A percentile compares a stretch with the other conserved stretches of the same genome.
phyloP scores from a whole-genome alignment of 306 rosid species.

The Acacia acuminata region DNA sequence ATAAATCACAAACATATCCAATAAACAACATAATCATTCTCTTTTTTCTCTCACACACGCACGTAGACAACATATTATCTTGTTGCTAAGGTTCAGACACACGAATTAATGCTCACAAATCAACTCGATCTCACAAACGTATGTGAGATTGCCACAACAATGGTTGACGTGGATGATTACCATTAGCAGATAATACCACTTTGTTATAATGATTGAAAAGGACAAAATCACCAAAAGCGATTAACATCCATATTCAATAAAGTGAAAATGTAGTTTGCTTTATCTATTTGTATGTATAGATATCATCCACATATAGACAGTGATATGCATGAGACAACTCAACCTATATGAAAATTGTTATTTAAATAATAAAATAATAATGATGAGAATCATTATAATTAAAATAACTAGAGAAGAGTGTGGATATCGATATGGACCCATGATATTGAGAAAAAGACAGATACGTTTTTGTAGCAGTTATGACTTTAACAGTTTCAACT shows the following conservation, averaged over 20 bases:
- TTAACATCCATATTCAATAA: background rate
- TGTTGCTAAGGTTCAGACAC: background rate
- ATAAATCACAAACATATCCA: background rate
- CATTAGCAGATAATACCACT: background rate
- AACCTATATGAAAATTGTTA: background rate
- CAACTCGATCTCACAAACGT: background rate
- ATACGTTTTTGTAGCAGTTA: background rate
- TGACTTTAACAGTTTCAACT: background rate
- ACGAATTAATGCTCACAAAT: background rate
- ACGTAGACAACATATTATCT: background rate
- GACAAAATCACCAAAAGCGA: background rate
- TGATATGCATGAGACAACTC: slow-evolving; percentile 4
- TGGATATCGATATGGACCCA: background rate
- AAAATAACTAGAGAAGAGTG: background rate
- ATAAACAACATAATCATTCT: background rate
- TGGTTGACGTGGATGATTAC: background rate
- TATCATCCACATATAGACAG: background rate
- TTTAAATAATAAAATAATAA: background rate
- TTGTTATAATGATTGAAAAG: background rate
- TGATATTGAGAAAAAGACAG: background rate
- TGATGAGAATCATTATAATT: background rate
- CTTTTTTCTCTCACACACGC: background rate
- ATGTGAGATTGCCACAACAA: slow-evolving; percentile 5
- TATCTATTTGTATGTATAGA: background rate
- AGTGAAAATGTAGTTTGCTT: background rate